phyloP scores from a whole-genome alignment of 192 early-diverging fungal species.

The Coemansia sp. region DNA sequence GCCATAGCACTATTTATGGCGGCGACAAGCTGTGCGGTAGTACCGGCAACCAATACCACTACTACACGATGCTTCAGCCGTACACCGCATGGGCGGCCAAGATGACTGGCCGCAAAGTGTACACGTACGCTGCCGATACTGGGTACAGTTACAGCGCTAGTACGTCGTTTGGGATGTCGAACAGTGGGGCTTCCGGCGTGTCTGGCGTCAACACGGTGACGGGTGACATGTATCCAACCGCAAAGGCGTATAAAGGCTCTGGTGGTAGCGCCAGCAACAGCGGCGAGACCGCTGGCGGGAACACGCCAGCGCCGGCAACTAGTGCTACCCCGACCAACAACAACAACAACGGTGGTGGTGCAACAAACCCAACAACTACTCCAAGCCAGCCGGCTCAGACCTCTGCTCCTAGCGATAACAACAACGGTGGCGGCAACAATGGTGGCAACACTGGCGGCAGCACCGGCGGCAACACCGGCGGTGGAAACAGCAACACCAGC shows the following conservation, averaged over 20 bases:
- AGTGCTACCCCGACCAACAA: not conserved
- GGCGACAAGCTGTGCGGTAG: constrained; percentile 26
- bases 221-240: constrained; percentile 35
- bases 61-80: constrained; percentile 44
- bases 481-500: no score
- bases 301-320: not conserved
- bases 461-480: not conserved
- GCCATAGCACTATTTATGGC: constrained; percentile 31
- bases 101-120: constrained; percentile 20
- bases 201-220: constrained; percentile 26
- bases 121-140: constrained; percentile 17
- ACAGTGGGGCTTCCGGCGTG: constrained; percentile 10
- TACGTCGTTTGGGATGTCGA: constrained; percentile 25
- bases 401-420: not conserved
- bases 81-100: constrained; percentile 34
- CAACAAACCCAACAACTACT: not conserved
- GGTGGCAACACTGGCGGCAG: no score
- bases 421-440: not conserved
- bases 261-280: constrained; percentile 18
- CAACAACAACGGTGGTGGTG: not conserved
- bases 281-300: not conserved
- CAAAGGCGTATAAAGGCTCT: constrained; percentile 25
- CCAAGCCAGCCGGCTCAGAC: not conserved
- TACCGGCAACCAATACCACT: constrained; percentile 32
- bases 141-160: constrained; percentile 16